Conservation (phyloP, 2,329 filamentous ascomycete genomes). For the Chaetomium globosum region DNA sequence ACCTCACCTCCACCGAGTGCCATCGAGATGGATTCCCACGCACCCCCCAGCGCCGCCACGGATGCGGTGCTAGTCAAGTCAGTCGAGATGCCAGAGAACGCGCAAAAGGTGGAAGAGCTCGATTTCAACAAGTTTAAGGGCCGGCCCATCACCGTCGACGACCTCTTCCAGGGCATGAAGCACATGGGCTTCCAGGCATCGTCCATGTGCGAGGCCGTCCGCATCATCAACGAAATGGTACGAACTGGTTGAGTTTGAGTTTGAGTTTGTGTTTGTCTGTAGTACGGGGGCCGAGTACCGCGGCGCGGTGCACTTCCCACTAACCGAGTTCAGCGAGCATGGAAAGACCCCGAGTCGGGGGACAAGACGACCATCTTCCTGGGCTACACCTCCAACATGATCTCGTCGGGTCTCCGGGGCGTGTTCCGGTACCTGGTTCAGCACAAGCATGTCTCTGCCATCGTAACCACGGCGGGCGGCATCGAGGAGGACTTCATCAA, state of each 20-base stretch:
- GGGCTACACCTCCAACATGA: conserved; percentile 96
- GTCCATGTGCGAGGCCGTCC: conserved; percentile 80
- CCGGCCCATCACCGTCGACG: conserved; percentile 77
- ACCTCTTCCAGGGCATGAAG: conserved; percentile 79
- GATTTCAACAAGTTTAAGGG: conserved; percentile 84
- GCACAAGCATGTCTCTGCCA: conserved; percentile 86
- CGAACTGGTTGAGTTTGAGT: conserved; percentile 35
- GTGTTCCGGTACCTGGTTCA: conserved; percentile 90
- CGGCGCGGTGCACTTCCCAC: conserved; percentile 20
- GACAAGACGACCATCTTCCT: conserved; percentile 91
- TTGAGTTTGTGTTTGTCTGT: conserved; percentile 1
- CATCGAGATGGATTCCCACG: neutral
- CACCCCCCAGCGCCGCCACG: conserved; percentile 64
- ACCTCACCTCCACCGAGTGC: neutral
- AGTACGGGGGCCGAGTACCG: neutral
- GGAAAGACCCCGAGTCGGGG: conserved; percentile 76
- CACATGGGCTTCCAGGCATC: conserved; percentile 76
- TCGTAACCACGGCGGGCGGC: conserved; percentile 93
- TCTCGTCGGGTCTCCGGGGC: conserved; percentile 91
- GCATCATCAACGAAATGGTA: conserved; percentile 96
- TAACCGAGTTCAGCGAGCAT: conserved; percentile 60
- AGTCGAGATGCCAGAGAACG: conserved; percentile 74
- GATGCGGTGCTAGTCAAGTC: conserved; percentile 85
- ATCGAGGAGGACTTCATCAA: conserved; percentile 99
- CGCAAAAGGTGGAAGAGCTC: conserved; percentile 83